Conservation (phyloP, 2,329 filamentous ascomycete species). For the Exophiala sideris region DNA sequence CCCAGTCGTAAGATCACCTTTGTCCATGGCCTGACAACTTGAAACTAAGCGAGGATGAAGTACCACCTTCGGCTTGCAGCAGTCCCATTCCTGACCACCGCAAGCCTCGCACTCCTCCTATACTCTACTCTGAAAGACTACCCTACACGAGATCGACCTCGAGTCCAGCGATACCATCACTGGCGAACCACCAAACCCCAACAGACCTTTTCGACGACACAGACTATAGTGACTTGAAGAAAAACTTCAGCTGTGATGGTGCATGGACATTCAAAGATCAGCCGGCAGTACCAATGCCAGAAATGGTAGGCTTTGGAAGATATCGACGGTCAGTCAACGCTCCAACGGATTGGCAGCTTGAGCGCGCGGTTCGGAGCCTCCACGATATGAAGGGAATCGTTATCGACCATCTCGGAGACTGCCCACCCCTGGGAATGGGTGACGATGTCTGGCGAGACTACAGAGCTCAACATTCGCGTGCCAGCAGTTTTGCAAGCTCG, state of each 20-base stretch:
- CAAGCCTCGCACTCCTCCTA: constrained; percentile 2
- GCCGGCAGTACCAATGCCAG: constrained; percentile 18
- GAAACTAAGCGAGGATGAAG: constrained; percentile 2
- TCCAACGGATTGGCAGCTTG: constrained; percentile 22
- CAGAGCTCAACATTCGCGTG: constrained; percentile 11
- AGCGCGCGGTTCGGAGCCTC: constrained; percentile 16
- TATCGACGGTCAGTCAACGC: constrained; percentile 25
- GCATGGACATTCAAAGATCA: constrained; percentile 20
- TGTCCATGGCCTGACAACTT: not conserved
- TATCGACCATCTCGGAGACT: constrained; percentile 16
- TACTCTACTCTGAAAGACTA: not conserved
- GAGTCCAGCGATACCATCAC: constrained; percentile 8
- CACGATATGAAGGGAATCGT: constrained; percentile 14
- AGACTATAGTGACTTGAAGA: constrained; percentile 16
- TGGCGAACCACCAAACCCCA: not conserved
- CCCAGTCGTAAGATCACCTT: constrained; percentile 10
- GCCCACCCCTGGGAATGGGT: constrained; percentile 19
- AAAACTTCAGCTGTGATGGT: constrained; percentile 22
- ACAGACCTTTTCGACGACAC: constrained; percentile 16
- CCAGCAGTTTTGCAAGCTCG: constrained; percentile 17
- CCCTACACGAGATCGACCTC: constrained; percentile 13
- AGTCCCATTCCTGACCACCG: constrained; percentile 1
- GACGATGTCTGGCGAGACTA: constrained; percentile 17
- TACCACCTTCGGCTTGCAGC: constrained; percentile 2
- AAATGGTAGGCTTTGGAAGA: constrained; percentile 26